Percentiles rank a stretch among this genome's conserved stretches.
These are phyloP conservation scores for Lichtheimia ornata DNA, from an alignment of 371 early-diverging fungal species.

Conservation along the genomic window DNA sequence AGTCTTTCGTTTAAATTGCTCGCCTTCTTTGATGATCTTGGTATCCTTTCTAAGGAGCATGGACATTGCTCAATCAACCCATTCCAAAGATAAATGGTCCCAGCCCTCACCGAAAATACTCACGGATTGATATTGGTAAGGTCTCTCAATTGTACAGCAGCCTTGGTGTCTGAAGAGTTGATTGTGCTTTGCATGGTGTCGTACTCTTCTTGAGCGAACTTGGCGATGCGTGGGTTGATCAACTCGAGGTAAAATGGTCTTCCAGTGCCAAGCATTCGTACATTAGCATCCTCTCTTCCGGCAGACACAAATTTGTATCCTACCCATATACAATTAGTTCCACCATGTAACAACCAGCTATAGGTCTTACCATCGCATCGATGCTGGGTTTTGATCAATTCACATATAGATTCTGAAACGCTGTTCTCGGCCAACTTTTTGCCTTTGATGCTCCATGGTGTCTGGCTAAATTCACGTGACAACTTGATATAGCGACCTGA, in stretches of 20 bases:
- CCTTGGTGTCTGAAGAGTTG: constrained; percentile 49
- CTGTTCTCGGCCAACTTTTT: constrained; percentile 71
- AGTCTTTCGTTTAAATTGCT: constrained; percentile 80
- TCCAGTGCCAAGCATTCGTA: constrained; percentile 93
- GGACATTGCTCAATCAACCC: neutral
- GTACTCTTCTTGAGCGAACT: constrained; percentile 42
- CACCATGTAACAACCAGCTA: neutral
- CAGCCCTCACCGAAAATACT: neutral
- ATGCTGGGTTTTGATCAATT: constrained; percentile 51
- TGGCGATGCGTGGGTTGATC: constrained; percentile 68
- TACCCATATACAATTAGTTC: constrained; percentile 8
- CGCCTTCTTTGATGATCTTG: constrained; percentile 82
- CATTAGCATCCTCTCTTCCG: constrained; percentile 98
- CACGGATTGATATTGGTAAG: constrained; percentile 46
- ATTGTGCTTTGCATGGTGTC: constrained; percentile 54
- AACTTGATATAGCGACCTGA: constrained; percentile 86
- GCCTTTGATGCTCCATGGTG: constrained; percentile 82
- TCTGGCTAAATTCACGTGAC: constrained; percentile 83
- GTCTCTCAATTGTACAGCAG: constrained; percentile 56
- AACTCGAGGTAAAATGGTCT: constrained; percentile 94
- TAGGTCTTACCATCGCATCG: constrained; percentile 14
- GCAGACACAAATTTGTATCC: constrained; percentile 84
- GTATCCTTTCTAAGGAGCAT: constrained; percentile 45
- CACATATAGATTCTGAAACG: constrained; percentile 82
- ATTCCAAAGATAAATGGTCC: no score